A percentile compares a stretch with the other conserved stretches of the same genome.
Conservation (phyloP, 306 rosid genomes). For the Cucumis hystrix region DNA sequence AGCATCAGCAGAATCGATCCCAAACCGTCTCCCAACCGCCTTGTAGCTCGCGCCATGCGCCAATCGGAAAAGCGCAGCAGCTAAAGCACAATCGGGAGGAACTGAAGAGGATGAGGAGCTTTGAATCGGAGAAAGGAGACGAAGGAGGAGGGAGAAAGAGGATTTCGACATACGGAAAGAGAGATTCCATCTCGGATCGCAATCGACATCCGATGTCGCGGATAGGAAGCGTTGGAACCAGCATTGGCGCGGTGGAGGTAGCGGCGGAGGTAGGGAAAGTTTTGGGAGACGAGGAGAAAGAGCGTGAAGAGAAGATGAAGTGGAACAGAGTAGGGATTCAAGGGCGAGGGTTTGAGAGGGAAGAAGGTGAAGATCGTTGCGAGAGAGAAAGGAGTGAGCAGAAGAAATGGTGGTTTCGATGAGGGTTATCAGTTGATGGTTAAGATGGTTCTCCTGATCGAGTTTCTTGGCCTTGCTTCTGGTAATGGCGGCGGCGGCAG, state of each 20-base stretch:
- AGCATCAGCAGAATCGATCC: conserved; percentile 30
- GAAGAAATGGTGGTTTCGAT: conserved; percentile 22
- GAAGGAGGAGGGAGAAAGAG: conserved; percentile 48
- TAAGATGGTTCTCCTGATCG: neutral
- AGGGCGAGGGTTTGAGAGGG: conserved; percentile 16
- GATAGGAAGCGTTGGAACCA: conserved; percentile 66
- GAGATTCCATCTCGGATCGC: conserved; percentile 37
- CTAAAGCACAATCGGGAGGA: conserved; percentile 39
- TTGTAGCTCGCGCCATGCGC: conserved; percentile 58
- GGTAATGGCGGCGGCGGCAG: neutral
- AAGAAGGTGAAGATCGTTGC: conserved; percentile 38
- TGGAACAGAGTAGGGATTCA: conserved; percentile 10
- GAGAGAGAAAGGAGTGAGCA: conserved; percentile 45
- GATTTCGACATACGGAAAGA: conserved; percentile 54
- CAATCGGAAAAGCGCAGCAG: conserved; percentile 53
- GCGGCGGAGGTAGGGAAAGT: conserved; percentile 7
- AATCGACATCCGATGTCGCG: conserved; percentile 4
- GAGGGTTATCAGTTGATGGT: conserved; percentile 13
- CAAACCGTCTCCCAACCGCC: conserved; percentile 44
- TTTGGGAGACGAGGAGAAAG: conserved; percentile 7
- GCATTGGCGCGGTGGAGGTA: conserved; percentile 10
- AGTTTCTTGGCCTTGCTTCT: neutral
- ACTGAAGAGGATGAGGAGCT: conserved; percentile 20
- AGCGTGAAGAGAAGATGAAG: neutral
- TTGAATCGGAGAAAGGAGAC: conserved; percentile 21